Evolutionary conservation across 139 green algal genomes (phyloP).

Genomic region (Chlorella sp.): DNA sequence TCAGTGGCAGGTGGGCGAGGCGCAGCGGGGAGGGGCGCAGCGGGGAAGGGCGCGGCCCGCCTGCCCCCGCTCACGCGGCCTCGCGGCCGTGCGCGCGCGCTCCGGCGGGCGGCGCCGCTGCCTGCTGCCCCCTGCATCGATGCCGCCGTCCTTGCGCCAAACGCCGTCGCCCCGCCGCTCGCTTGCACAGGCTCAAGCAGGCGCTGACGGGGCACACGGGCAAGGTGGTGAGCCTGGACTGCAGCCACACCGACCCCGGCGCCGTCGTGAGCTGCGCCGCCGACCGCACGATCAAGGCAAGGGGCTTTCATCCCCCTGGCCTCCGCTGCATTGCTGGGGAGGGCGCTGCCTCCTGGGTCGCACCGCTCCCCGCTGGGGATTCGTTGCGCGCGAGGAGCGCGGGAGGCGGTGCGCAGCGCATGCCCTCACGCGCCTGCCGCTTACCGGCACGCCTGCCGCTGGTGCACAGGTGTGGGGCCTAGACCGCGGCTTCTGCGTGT

Average conservation of each 20-base stretch:
- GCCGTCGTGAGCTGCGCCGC: constrained; percentile 53
- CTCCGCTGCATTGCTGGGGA: neutral
- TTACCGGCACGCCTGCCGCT: neutral
- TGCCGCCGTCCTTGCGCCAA: too few species aligned
- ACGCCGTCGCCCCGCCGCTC: too few species aligned
- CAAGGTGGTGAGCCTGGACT: constrained; percentile 58
- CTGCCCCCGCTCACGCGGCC: too few species aligned
- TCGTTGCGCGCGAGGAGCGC: too few species aligned
- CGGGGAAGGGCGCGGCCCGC: too few species aligned
- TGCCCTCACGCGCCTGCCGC: too few species aligned
- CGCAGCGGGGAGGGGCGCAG: too few species aligned
- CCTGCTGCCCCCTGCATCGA: too few species aligned
- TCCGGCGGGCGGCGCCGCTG: too few species aligned
- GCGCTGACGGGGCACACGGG: constrained; percentile 77
- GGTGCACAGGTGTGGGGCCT: constrained; percentile 71
- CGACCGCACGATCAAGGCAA: constrained; percentile 64
- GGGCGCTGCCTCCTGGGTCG: neutral
- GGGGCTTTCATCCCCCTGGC: neutral
- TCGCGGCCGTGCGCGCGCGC: too few species aligned
- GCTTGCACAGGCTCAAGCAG: constrained; percentile 50
- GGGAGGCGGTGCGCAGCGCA: too few species aligned
- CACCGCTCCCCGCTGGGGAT: neutral
- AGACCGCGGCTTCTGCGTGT: constrained; percentile 47
- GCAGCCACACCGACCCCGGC: constrained; percentile 51
- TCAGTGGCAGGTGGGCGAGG: too few species aligned